Conservation (phyloP, 2,329 filamentous ascomycete species). For the Xylaria sp. region DNA sequence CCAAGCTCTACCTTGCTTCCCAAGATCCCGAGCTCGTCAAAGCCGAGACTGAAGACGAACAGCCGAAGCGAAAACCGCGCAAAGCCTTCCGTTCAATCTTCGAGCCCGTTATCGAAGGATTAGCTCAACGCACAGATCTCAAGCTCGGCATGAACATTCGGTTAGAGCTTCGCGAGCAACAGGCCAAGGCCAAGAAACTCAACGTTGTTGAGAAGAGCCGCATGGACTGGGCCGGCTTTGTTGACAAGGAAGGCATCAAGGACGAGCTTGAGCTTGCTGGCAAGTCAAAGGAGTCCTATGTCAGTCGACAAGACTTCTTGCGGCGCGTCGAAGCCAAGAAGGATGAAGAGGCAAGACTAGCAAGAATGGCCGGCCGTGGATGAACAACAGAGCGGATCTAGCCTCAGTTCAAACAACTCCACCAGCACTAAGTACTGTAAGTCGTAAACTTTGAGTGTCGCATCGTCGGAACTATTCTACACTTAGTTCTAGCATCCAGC, state of each 20-base stretch:
- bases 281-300: slow-evolving; percentile 68
- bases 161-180: slow-evolving; percentile 53
- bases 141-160: slow-evolving; percentile 60
- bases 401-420: not conserved
- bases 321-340: slow-evolving; percentile 66
- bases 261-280: slow-evolving; percentile 70
- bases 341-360: slow-evolving; percentile 64
- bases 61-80: slow-evolving; percentile 52
- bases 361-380: slow-evolving; percentile 51
- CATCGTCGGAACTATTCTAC: not conserved
- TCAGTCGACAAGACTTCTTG: slow-evolving; percentile 67
- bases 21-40: slow-evolving; percentile 44
- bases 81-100: slow-evolving; percentile 67
- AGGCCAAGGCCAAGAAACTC: slow-evolving; percentile 65
- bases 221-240: slow-evolving; percentile 75
- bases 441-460: not conserved
- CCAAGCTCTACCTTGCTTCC: slow-evolving; percentile 65
- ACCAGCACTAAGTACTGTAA: not conserved
- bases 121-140: slow-evolving; percentile 58
- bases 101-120: slow-evolving; percentile 58
- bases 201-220: slow-evolving; percentile 75
- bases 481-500: too few species aligned
- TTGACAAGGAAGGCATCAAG: slow-evolving; percentile 73
- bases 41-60: slow-evolving; percentile 37
- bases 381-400: slow-evolving; percentile 21